Evolutionary conservation across 768 basidiomycete species (phyloP), one percentile per base, ranked within the genome.

Genomic region (Lanmaoa pseudosensibilis): DNA sequence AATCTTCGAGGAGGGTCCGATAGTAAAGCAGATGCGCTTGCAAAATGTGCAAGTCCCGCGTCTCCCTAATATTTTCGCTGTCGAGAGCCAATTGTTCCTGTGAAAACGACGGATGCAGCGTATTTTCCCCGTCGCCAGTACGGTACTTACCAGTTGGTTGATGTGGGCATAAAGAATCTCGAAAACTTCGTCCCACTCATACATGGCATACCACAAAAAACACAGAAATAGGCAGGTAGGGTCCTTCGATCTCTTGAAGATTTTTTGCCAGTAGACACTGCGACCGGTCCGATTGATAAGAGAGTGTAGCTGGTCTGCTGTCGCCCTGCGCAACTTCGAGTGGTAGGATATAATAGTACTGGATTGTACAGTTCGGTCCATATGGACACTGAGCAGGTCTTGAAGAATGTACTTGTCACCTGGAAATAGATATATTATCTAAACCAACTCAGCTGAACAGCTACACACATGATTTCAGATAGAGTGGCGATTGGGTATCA

Each of bases 111-210:
- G 6, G 5, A 50, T 57, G 12, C 1, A 47, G 36, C 27, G n/a
- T 18, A n/a, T 30, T 4, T 16, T 38, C 10, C 3, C 6, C 3
- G 7, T 27, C 11, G 27, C 5, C 5, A 45, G 9, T 12, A n/a
- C 4, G 8, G 5, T 27, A 18, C 80, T 44, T 64, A 83, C 82
- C 75, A 86, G 63, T 32, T 57, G 68, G 56, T 77, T 78, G 23
- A 85, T 77, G 57, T 86, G 80, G 10, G 65, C 56, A 59, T 81
- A 83, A 32, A 86, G 64, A 6, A 67, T 61, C 64, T 84, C 83
- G 32, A 84, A 73, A 4, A 81, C 71, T 63, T 86, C 83, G 52
- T 86, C 84, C 83, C 84, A 86, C 2, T 82, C 75, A 60, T 86
- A 85, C 21, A 84, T 67, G 1, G 81, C 78, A 60, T 84, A 83